Evolutionary conservation across 108 stramenopile genomes (phyloP).

Genomic region (Discostella stelligeroides): DNA sequence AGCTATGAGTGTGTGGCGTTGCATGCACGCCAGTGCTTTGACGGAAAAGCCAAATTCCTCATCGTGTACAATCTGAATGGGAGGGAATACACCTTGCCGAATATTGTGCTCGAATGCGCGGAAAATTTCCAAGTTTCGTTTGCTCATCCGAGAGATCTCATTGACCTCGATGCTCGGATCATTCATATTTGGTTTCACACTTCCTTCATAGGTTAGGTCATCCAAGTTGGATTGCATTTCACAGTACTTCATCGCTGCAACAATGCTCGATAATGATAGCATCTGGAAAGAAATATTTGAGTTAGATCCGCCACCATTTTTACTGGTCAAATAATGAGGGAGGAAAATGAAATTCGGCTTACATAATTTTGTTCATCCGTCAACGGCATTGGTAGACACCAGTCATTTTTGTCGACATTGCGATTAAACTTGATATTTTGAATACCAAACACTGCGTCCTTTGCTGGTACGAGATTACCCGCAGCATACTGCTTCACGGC

Average conservation of each 20-base stretch:
- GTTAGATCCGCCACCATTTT: neutral
- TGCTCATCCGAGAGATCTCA: conserved; percentile 36
- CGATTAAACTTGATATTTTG: conserved; percentile 28
- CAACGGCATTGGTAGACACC: conserved; percentile 27
- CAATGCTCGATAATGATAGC: conserved; percentile 26
- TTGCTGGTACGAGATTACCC: conserved; percentile 11
- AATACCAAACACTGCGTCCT: conserved; percentile 19
- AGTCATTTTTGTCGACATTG: conserved; percentile 33
- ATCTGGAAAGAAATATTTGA: conserved; percentile 9
- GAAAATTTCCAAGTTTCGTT: conserved; percentile 47
- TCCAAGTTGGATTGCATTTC: conserved; percentile 27
- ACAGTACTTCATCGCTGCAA: conserved; percentile 48
- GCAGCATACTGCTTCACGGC: conserved; percentile 27
- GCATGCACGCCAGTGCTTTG: conserved; percentile 43
- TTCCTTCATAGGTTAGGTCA: conserved; percentile 5
- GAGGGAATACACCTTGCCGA: conserved; percentile 44
- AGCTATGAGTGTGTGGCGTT: conserved; percentile 39
- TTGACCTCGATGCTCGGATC: conserved; percentile 42
- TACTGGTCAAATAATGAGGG: neutral
- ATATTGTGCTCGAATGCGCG: conserved; percentile 50
- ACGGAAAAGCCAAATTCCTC: conserved; percentile 50
- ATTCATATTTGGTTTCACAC: conserved; percentile 48
- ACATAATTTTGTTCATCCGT: conserved; percentile 33
- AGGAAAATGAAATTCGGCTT: conserved; percentile 1
- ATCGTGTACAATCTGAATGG: conserved; percentile 45